Base-by-base conservation (phyloP, 306 rosid genomes). In the Prunus armeniaca region DNA sequence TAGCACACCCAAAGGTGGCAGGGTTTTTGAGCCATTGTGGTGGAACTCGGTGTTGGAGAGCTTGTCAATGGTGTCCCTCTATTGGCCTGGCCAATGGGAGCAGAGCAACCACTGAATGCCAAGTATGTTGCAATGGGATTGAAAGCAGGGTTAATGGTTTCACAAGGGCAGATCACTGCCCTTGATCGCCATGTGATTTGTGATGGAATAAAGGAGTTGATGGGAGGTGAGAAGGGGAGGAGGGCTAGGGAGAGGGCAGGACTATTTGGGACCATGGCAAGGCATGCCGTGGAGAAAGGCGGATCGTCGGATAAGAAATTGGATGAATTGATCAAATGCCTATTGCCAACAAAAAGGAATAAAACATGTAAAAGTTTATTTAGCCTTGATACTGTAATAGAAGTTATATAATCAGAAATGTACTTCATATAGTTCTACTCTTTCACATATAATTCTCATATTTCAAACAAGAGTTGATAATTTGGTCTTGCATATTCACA, bases 1-100 rank as follows among this genome's bases (percentile, higher is more conserved):
- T 84, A 32, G 45, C 66, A 0, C 84, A 80, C 58, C 47, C 14
- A 1, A 43, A 74, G 20, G 46, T 73, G 0, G 77, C 71, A 0
- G 84, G 84, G 41, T 80, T 76, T 49, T 41, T 84, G 69, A 80
- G 87, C 24, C 84, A 76, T 18, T 76, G 87, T 30, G 84, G 9
- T 72, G 87, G 87, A 83, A 79, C 70, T 71, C 84, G 1, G 65
- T 72, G 4, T 9, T 80, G 13, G 84, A 84, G 65, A 77, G 84
- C 55, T 7, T 77, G 10, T 20, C 79, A 6, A 10, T 12, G 17
- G 84, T 12, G 77, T 80, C 22, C 84, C 87, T 6, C 54, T 84
- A 14, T 38, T 84, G n/a, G 77, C 80, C 1, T 80, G 87, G 84
- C 82, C 82, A 5, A 38, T 84, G 76, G 63, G 62, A 38, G 87